Percentiles rank a stretch among this genome's conserved stretches.
These are phyloP conservation scores for Colletotrichum neosansevieriae DNA, from an alignment of 2,329 filamentous ascomycete genomes.

Conservation along the genomic window DNA sequence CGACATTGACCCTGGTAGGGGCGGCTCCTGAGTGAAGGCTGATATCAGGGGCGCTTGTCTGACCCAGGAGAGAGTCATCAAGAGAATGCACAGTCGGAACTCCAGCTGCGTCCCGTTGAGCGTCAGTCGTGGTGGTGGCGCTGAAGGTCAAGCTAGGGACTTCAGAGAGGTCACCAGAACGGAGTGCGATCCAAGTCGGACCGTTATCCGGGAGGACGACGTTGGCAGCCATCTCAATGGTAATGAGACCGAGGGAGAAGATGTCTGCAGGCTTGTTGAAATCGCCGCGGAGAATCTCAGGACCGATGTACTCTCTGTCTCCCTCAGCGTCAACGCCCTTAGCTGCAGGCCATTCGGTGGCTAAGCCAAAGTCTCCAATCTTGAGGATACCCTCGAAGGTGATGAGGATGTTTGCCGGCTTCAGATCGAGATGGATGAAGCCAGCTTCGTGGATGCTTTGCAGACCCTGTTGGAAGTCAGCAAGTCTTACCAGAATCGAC, in stretches of 20 bases:
- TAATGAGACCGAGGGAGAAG: constrained; percentile 93
- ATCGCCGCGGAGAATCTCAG: constrained; percentile 87
- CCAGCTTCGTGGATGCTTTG: constrained; percentile 90
- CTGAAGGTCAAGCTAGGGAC: constrained; percentile 90
- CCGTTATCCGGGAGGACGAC: constrained; percentile 95
- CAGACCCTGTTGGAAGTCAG: constrained; percentile 73
- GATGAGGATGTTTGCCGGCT: constrained; percentile 87
- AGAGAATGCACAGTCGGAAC: constrained; percentile 39
- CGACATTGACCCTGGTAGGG: constrained; percentile 45
- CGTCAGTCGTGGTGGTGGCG: constrained; percentile 58
- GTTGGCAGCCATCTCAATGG: constrained; percentile 94
- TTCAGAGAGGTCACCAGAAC: constrained; percentile 89
- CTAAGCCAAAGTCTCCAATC: constrained; percentile 89
- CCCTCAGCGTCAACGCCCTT: constrained; percentile 88
- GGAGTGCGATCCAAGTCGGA: constrained; percentile 87
- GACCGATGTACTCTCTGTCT: constrained; percentile 95
- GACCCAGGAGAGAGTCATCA: constrained; percentile 34
- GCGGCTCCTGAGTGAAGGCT: constrained; percentile 49
- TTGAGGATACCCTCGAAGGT: constrained; percentile 85
- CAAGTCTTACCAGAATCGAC: background rate
- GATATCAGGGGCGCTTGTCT: constrained; percentile 41
- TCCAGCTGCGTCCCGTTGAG: constrained; percentile 38
- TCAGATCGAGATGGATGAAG: constrained; percentile 87
- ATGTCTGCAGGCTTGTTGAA: constrained; percentile 94
- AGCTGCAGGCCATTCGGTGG: constrained; percentile 81